phyloP scores from a whole-genome alignment of 2,329 filamentous ascomycete genomes.

The Paracoccidioides lutzii region DNA sequence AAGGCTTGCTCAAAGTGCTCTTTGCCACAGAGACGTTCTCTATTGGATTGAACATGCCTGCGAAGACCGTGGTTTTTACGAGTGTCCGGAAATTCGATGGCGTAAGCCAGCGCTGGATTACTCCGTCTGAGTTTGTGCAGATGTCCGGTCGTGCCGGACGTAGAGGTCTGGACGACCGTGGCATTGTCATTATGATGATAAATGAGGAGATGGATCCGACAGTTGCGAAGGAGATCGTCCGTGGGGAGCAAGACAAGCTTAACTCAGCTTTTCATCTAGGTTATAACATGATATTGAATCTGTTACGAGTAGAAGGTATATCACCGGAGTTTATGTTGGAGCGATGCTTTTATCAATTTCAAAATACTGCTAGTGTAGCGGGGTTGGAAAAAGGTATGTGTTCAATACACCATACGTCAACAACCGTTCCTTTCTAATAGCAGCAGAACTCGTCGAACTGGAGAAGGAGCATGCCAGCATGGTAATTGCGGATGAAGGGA shows the following conservation, averaged over 20 bases:
- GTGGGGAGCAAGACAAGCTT: slow-evolving; percentile 89
- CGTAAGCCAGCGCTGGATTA: slow-evolving; percentile 64
- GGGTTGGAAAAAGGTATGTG: slow-evolving; percentile 55
- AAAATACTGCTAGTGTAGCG: slow-evolving; percentile 81
- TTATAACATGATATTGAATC: slow-evolving; percentile 98
- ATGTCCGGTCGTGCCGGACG: slow-evolving; percentile 97
- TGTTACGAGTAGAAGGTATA: slow-evolving; percentile 96
- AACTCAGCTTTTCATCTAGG: slow-evolving; percentile 96
- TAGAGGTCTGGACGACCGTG: slow-evolving; percentile 91
- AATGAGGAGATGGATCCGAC: slow-evolving; percentile 91
- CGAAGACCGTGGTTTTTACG: slow-evolving; percentile 98
- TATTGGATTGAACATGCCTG: slow-evolving; percentile 97
- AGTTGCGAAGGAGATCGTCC: slow-evolving; percentile 87
- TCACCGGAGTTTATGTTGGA: slow-evolving; percentile 99
- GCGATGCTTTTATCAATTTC: slow-evolving; percentile 95
- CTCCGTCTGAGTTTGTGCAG: slow-evolving; percentile 92
- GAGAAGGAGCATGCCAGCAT: slow-evolving; percentile 62
- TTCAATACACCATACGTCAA: background rate
- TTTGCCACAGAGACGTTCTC: slow-evolving; percentile 99
- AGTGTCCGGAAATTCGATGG: slow-evolving; percentile 94
- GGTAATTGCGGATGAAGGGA: slow-evolving; percentile 71
- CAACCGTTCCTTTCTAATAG: slow-evolving; percentile 16
- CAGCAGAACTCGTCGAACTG: slow-evolving; percentile 57
- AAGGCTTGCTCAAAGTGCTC: slow-evolving; percentile 91
- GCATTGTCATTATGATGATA: slow-evolving; percentile 99